Percentiles rank a stretch among this genome's conserved stretches.
These are phyloP conservation scores for Coemansia sp. DNA, from an alignment of 192 early-diverging fungal genomes.

Conservation along the genomic window DNA sequence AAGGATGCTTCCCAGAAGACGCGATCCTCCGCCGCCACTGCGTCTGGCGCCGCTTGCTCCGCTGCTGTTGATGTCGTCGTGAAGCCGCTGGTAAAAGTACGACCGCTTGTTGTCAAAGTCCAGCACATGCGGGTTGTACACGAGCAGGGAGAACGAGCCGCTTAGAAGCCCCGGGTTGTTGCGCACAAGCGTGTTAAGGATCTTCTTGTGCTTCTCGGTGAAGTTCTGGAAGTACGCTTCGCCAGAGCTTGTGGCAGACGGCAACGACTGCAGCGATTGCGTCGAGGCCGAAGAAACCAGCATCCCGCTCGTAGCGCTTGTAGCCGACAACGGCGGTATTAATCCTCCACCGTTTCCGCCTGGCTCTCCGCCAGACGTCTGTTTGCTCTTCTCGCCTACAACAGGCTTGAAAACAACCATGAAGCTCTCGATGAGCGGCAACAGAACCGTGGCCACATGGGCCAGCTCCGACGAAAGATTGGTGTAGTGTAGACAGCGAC, in stretches of 20 bases:
- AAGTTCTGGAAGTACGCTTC: slow-evolving; percentile 83
- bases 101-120: slow-evolving; percentile 99
- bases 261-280: slow-evolving; percentile 22
- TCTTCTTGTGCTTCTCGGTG: slow-evolving; percentile 93
- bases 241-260: slow-evolving; percentile 22
- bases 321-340: slow-evolving; percentile 23
- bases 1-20: slow-evolving; percentile 58
- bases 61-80: slow-evolving; percentile 68
- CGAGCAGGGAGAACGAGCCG: slow-evolving; percentile 93
- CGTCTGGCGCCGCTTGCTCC: slow-evolving; percentile 14
- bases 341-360: background rate
- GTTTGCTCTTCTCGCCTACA: slow-evolving; percentile 51
- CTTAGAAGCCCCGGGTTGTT: slow-evolving; percentile 95
- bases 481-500: slow-evolving; percentile 71
- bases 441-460: slow-evolving; percentile 86
- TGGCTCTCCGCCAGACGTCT: background rate
- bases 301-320: background rate
- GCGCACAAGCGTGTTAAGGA: slow-evolving; percentile 96
- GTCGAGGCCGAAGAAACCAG: slow-evolving; percentile 29
- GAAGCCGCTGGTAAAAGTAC: slow-evolving; percentile 94
- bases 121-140: slow-evolving; percentile 96
- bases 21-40: slow-evolving; percentile 53
- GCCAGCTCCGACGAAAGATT: slow-evolving; percentile 77
- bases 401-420: slow-evolving; percentile 97
- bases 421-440: slow-evolving; percentile 95